Percentiles rank a stretch among this genome's conserved stretches.
phyloP scores from a whole-genome alignment of 2,329 filamentous ascomycete species.

The Geosmithia flava region DNA sequence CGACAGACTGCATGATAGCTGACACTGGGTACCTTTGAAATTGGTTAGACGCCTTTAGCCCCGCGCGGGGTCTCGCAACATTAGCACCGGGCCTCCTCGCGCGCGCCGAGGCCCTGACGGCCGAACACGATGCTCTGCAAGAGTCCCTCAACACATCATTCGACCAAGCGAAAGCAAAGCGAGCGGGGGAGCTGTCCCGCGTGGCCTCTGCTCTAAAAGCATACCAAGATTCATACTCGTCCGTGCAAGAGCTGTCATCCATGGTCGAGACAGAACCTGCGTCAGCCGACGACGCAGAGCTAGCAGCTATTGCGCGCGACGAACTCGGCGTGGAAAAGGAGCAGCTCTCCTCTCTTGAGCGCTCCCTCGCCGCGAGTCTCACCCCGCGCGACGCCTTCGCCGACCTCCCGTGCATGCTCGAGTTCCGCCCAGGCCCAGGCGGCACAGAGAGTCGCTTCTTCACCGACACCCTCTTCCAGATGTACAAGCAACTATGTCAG shows the following conservation, averaged over 20 bases:
- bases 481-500: conserved; percentile 76
- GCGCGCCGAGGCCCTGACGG: conserved; percentile 43
- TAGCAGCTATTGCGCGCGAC: conserved; percentile 67
- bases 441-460: conserved; percentile 88
- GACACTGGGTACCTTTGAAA: not conserved
- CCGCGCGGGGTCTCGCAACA: conserved; percentile 7
- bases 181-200: conserved; percentile 46
- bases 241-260: conserved; percentile 38
- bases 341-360: conserved; percentile 49
- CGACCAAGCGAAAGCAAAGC: conserved; percentile 43
- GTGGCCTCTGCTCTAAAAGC: conserved; percentile 45
- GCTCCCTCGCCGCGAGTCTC: conserved; percentile 60
- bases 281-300: conserved; percentile 44
- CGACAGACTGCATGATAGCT: conserved; percentile 4
- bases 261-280: conserved; percentile 21
- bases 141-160: conserved; percentile 38
- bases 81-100: conserved; percentile 40
- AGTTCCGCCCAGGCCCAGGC: conserved; percentile 84
- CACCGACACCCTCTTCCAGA: conserved; percentile 72
- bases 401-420: conserved; percentile 77
- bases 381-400: conserved; percentile 86
- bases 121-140: conserved; percentile 45
- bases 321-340: conserved; percentile 59
- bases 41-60: conserved; percentile 11
- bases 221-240: conserved; percentile 41